Evolutionary conservation across 768 basidiomycete species (phyloP).

Genomic region (Kwoniella mangroviensis): DNA sequence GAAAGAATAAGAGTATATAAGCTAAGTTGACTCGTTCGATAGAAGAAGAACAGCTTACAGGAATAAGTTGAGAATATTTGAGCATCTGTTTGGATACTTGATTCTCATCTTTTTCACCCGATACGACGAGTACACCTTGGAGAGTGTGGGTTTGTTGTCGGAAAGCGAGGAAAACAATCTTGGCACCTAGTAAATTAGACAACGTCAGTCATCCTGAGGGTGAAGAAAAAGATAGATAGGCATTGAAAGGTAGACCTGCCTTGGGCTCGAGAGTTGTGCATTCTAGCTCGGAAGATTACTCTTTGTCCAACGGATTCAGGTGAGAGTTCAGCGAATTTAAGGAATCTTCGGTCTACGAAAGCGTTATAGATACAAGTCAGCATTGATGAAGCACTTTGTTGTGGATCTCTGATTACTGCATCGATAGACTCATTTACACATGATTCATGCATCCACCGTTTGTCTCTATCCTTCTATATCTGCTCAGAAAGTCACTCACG

Average conservation of each 20-base stretch:
- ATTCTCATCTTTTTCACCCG: constrained; percentile 63
- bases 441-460: not conserved
- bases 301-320: constrained; percentile 68
- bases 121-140: constrained; percentile 76
- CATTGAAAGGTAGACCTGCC: constrained; percentile 56
- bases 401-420: too few species aligned
- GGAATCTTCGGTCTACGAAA: constrained; percentile 62
- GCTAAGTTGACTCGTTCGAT: not conserved
- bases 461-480: not conserved
- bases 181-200: constrained; percentile 64
- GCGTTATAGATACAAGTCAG: not conserved
- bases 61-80: constrained; percentile 79
- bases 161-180: constrained; percentile 91
- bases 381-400: not conserved
- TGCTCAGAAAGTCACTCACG: constrained; percentile 43
- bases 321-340: constrained; percentile 70
- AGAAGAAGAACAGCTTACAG: constrained; percentile 56
- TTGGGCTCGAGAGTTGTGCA: constrained; percentile 89
- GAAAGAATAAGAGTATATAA: constrained; percentile 6
- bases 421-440: too few species aligned
- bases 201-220: not conserved
- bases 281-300: constrained; percentile 82
- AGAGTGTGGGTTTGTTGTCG: constrained; percentile 85
- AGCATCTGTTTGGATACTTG: constrained; percentile 93
- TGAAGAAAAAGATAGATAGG: not conserved